phyloP scores from a whole-genome alignment of 129 eudicot genomes.

The Apium graveolens region DNA sequence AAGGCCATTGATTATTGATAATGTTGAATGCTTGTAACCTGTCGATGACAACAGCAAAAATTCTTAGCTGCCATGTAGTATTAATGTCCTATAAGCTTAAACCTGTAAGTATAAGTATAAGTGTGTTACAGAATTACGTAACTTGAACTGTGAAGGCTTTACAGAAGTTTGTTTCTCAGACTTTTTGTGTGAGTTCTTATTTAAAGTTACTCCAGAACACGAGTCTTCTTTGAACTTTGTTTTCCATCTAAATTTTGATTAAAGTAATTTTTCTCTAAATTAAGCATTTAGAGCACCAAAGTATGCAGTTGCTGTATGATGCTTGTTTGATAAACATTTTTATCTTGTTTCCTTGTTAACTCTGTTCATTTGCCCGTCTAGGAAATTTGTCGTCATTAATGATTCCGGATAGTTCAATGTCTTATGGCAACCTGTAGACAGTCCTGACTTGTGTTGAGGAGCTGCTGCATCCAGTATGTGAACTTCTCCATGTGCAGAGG shows the following conservation, averaged over 20 bases:
- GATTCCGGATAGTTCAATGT: not conserved
- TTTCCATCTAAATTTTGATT: not conserved
- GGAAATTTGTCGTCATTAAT: not conserved
- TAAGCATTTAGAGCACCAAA: not conserved
- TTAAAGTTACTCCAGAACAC: not conserved
- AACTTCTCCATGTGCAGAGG: not conserved
- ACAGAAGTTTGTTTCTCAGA: not conserved
- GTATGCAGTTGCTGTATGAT: not conserved
- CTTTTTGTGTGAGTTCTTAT: not conserved
- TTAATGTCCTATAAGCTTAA: not conserved
- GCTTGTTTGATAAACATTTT: not conserved
- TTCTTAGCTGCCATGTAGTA: not conserved
- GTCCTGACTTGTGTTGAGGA: not conserved
- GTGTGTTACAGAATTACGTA: not conserved
- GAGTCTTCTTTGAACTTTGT: not conserved
- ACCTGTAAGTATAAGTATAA: not conserved
- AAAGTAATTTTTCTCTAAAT: too few species aligned
- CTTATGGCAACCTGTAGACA: not conserved
- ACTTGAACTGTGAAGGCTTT: not conserved
- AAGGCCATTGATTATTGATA: not conserved
- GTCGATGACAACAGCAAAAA: not conserved
- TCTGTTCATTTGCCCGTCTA: not conserved
- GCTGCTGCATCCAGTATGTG: not conserved
- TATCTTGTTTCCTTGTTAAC: not conserved
- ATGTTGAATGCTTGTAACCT: not conserved